Evolutionary conservation across 1,284 basidiomycete genomes (phyloP).

Genomic region (Fomitopsis palustris): DNA sequence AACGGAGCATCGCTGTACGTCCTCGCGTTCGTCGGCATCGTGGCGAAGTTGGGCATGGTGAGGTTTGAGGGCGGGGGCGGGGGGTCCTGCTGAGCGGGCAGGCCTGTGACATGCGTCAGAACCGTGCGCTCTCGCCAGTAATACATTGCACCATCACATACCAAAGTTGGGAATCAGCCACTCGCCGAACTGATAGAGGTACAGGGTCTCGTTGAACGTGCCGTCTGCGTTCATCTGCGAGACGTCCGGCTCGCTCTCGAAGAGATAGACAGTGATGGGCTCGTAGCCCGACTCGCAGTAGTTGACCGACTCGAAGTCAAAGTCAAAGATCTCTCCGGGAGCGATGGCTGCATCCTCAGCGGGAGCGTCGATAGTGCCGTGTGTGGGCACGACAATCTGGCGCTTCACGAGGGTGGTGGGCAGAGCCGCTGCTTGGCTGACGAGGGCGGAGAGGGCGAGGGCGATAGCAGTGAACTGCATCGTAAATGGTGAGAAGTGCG

Average conservation of each 20-base stretch:
- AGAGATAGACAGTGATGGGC: conserved; percentile 19
- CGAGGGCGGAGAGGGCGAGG: neutral
- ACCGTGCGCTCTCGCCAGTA: neutral
- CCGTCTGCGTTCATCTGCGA: conserved; percentile 12
- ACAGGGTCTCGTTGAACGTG: conserved; percentile 14
- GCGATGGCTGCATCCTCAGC: conserved; percentile 12
- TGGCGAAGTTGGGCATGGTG: conserved; percentile 7
- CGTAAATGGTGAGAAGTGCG: conserved; percentile 5
- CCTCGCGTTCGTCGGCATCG: neutral
- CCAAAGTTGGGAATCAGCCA: conserved; percentile 22
- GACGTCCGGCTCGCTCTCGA: conserved; percentile 10
- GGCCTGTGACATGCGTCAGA: neutral
- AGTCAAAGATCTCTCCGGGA: conserved; percentile 14
- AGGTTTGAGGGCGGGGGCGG: conserved; percentile 9
- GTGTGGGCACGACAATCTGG: conserved; percentile 12
- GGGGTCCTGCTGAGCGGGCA: neutral
- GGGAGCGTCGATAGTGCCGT: conserved; percentile 16
- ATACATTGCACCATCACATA: neutral
- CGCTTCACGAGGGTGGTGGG: conserved; percentile 9
- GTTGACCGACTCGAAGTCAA: conserved; percentile 15
- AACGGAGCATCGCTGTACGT: conserved; percentile 1
- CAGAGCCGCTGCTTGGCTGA: neutral
- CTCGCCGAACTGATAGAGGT: conserved; percentile 18
- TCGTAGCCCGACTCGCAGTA: conserved; percentile 21
- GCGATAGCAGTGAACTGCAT: conserved; percentile 13